Percentiles rank a stretch among this genome's conserved stretches.
phyloP scores from a whole-genome alignment of 1,284 basidiomycete species.

The Coriolopsis trogii region DNA sequence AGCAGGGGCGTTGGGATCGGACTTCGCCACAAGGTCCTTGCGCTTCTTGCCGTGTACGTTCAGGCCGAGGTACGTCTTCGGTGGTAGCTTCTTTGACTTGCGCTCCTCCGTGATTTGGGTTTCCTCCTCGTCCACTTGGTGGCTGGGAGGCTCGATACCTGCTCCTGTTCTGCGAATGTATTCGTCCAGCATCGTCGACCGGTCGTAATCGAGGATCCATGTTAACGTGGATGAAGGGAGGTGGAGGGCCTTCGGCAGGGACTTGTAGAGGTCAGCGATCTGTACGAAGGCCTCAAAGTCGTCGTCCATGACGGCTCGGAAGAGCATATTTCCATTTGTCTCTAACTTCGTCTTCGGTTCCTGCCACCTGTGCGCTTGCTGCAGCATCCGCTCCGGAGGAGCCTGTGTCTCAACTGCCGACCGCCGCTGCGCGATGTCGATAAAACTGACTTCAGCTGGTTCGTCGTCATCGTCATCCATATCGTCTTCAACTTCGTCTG shows the following conservation, averaged over 20 bases:
- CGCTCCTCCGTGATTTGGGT: slow-evolving; percentile 22
- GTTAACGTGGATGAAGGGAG: slow-evolving; percentile 21
- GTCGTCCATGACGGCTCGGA: slow-evolving; percentile 42
- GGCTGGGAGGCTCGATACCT: slow-evolving; percentile 42
- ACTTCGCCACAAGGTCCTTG: slow-evolving; percentile 49
- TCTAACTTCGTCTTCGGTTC: slow-evolving; percentile 12
- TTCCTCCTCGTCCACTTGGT: slow-evolving; percentile 27
- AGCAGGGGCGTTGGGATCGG: slow-evolving; percentile 48
- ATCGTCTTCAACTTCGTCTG: slow-evolving; percentile 38
- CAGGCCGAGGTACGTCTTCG: slow-evolving; percentile 55
- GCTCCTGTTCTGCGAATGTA: slow-evolving; percentile 52
- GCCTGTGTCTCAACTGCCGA: slow-evolving; percentile 44
- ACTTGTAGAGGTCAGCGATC: slow-evolving; percentile 45
- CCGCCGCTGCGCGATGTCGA: slow-evolving; percentile 51
- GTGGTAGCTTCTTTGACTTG: slow-evolving; percentile 33
- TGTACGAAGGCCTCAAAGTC: slow-evolving; percentile 56
- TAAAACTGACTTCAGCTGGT: slow-evolving; percentile 38
- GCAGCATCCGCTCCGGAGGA: slow-evolving; percentile 41
- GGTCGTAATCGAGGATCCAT: slow-evolving; percentile 41
- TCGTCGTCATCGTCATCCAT: slow-evolving; percentile 41
- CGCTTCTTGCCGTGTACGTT: slow-evolving; percentile 64
- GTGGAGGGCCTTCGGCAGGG: slow-evolving; percentile 23
- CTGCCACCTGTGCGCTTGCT: slow-evolving; percentile 18
- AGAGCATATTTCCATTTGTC: slow-evolving; percentile 24
- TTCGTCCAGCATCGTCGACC: slow-evolving; percentile 52